Evolutionary conservation across 176 grass and related monocot genomes (phyloP), one percentile per base, ranked within the genome.

Genomic region (Zoysia japonica): DNA sequence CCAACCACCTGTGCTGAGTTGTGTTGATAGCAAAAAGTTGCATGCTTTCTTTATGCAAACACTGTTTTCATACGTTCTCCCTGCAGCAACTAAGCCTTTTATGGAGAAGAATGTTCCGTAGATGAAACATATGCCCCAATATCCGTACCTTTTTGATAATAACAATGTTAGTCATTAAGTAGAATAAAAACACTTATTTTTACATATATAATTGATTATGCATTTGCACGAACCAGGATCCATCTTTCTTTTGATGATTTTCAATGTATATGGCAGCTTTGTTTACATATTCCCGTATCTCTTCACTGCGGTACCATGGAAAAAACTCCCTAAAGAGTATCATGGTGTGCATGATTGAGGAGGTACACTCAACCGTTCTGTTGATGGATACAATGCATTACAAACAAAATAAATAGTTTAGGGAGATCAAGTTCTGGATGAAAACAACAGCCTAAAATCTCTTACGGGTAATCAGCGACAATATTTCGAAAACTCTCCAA

Each of bases 41-140:
- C 82, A 78, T 7, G 82, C 82, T 63, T 85, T 84, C 8, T 5
- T 70, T 3, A 84, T 70, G 54, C 35, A 59, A 39, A 5, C 7
- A 70, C 12, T 61, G 5, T 71, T 77, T 3, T 78, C 54, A 5
- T 84, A 84, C 0, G 11, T 78, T 71, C 37, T 64, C 6, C 82
- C 66, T 5, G 74, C 46, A 45, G 74, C 37, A 61, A 16, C 9
- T 64, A 84, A 45, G 2, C 55, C 74, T 71, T 78, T 84, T 20
- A 70, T 1, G 0, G 65, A 53, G 44, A 53, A 84, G 11, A 76
- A 14, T 1, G 82, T 63, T 3, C 65, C 82, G 46, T 78, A 85
- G 44, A 63, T 50, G 11, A 78, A 84, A 16, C 82, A 78, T 11
- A 78, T 36, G 2, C 74, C 82, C 82, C 82, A 85, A 5, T 67